Conservation (phyloP, 1,284 basidiomycete species). For the Puccinia triticina region DNA sequence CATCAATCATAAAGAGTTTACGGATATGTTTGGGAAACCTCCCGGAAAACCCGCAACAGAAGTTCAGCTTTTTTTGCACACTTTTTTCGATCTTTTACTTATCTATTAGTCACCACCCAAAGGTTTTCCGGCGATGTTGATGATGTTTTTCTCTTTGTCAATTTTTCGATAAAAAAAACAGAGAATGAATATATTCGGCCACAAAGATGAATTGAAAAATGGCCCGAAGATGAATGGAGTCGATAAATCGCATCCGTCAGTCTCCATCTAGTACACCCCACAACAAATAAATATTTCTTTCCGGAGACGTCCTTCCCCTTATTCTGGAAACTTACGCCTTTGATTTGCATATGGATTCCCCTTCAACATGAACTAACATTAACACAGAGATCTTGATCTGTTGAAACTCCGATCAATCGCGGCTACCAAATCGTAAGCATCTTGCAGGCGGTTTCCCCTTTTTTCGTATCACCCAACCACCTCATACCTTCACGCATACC, state of each 20-base stretch:
- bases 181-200: conserved; percentile 29
- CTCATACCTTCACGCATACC: background rate
- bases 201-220: conserved; percentile 32
- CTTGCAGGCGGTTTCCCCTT: no score
- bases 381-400: conserved; percentile 25
- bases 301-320: background rate
- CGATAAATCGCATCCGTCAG: conserved; percentile 34
- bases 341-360: background rate
- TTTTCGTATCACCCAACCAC: background rate
- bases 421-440: conserved; percentile 28
- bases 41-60: conserved; percentile 31
- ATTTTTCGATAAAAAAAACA: background rate
- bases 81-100: background rate
- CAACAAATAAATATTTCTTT: background rate
- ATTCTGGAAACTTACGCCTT: background rate
- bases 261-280: background rate
- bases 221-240: conserved; percentile 34
- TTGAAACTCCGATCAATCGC: conserved; percentile 35
- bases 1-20: conserved; percentile 56
- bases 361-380: background rate
- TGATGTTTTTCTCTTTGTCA: background rate
- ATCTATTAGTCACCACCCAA: no score
- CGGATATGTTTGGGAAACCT: conserved; percentile 57
- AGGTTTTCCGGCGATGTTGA: no score
- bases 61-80: background rate